Percentiles rank a stretch among this genome's conserved stretches.
Evolutionary conservation across 2,329 filamentous ascomycete genomes (phyloP).

Genomic region (Fragosphaeria purpurea): DNA sequence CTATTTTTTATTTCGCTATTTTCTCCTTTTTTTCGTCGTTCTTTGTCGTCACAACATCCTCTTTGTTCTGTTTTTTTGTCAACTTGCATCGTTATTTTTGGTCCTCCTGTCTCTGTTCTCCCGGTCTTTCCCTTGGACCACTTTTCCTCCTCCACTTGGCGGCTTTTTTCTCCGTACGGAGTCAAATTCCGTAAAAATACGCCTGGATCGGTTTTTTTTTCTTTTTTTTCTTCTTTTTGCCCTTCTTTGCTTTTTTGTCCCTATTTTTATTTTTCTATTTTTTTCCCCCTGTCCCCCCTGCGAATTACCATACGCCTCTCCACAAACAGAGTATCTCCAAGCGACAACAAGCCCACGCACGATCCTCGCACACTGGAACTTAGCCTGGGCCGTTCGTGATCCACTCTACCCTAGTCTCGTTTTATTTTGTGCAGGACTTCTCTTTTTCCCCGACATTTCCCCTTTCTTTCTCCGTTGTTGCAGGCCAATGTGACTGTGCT

Average conservation of each 20-base stretch:
- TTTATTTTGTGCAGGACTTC: too few species aligned
- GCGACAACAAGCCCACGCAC: not conserved
- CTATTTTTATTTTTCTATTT: not conserved
- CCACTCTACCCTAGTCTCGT: too few species aligned
- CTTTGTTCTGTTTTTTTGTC: not conserved
- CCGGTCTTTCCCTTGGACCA: not conserved
- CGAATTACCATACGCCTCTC: not conserved
- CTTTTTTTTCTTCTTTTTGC: not conserved
- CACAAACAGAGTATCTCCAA: not conserved
- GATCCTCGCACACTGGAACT: not conserved
- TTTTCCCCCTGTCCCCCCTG: not conserved
- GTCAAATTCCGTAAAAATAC: not conserved
- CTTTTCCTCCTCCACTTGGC: not conserved
- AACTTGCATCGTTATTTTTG: not conserved
- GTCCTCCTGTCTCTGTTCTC: not conserved
- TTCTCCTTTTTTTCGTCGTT: not conserved
- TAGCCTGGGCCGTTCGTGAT: not conserved
- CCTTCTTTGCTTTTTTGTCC: not conserved
- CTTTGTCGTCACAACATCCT: not conserved
- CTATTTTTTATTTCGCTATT: not conserved
- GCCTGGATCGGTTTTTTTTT: not conserved
- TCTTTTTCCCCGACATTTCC: not conserved
- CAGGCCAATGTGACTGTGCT: not conserved
- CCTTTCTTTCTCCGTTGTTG: constrained; percentile 3
- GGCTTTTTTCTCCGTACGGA: not conserved